Evolutionary conservation across 768 basidiomycete genomes (phyloP), one percentile per base, ranked within the genome.

Genomic region (Lactifluus volemus): DNA sequence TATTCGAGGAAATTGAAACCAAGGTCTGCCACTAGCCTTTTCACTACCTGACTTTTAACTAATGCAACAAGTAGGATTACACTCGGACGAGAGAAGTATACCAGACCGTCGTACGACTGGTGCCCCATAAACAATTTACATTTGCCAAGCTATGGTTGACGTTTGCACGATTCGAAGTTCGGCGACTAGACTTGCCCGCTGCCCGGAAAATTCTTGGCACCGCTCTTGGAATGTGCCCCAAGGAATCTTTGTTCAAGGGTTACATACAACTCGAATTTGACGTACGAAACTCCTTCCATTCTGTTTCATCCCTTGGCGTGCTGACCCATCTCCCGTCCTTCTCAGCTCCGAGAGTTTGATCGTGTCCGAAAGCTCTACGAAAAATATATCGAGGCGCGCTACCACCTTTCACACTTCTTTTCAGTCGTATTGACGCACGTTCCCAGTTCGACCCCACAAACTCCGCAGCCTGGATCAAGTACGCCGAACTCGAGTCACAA

Each of bases 111-210:
- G 74, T 96, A 55, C 81, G 81, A 60, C 84, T 98, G 25, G 86
- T 98, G 2, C 97, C 97, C 0, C 96, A 99, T 72, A 96, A 96
- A 70, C 84, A 86, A 61, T 99, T 99, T 73, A 98, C 97, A 0
- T 99, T 99, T 67, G 91, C 97, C 3, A 99, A 99, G 74, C 76
- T 98, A 11, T 99, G 97, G 97, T 72, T 90, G 19, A 81, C 89
- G 76, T 96, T 88, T 66, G 92, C 96, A 5, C 84, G 88, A 65
- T 98, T 98, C 66, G 97, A 98, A 73, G 76, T 97, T 8, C 83
- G 97, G 49, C 82, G 83, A 55, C 77, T 95, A 38, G 86, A 97
- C 60, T 74, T 99, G 45, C 74, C 78, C 17, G 85, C 92, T 29
- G 96, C 95, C 4, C 81, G 96, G 48, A 98, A 92, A 72, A 81